These are phyloP conservation scores for Arctostaphylos glauca DNA, from an alignment of 148 eudicot genomes.

Conservation along the genomic window DNA sequence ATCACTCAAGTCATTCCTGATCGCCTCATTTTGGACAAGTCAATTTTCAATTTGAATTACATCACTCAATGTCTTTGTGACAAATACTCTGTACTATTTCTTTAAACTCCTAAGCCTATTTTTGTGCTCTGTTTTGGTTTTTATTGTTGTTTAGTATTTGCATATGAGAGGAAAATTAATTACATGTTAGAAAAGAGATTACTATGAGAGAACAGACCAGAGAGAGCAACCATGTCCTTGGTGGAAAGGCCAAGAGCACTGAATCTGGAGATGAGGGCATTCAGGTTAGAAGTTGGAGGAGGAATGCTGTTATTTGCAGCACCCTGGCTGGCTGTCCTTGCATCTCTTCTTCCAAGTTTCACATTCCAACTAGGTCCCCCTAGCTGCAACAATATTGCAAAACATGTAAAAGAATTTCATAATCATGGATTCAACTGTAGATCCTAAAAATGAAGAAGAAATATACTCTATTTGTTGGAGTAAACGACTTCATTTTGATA, in stretches of 20 bases:
- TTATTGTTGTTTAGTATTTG: no score
- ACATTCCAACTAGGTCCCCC: constrained; percentile 66
- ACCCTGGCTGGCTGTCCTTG: constrained; percentile 48
- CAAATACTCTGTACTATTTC: no score
- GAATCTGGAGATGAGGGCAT: constrained; percentile 41
- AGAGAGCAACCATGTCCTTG: constrained; percentile 55
- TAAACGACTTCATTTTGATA: background rate
- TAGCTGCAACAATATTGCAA: constrained; percentile 30
- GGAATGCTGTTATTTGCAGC: constrained; percentile 62
- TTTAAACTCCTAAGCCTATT: no score
- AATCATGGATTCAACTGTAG: no score
- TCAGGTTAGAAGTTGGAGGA: constrained; percentile 40
- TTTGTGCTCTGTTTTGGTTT: no score
- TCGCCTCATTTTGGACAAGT: no score
- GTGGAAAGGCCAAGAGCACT: constrained; percentile 46
- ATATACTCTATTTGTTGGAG: background rate
- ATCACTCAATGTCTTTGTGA: no score
- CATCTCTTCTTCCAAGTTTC: constrained; percentile 57
- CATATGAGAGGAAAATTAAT: background rate
- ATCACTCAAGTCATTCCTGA: no score
- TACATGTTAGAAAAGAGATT: background rate
- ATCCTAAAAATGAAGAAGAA: background rate
- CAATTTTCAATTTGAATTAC: no score
- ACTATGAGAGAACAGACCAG: constrained; percentile 29
- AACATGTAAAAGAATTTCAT: background rate